These are phyloP conservation scores for Sistotremastrum suecicum DNA, from an alignment of 768 basidiomycete species.

Conservation along the genomic window DNA sequence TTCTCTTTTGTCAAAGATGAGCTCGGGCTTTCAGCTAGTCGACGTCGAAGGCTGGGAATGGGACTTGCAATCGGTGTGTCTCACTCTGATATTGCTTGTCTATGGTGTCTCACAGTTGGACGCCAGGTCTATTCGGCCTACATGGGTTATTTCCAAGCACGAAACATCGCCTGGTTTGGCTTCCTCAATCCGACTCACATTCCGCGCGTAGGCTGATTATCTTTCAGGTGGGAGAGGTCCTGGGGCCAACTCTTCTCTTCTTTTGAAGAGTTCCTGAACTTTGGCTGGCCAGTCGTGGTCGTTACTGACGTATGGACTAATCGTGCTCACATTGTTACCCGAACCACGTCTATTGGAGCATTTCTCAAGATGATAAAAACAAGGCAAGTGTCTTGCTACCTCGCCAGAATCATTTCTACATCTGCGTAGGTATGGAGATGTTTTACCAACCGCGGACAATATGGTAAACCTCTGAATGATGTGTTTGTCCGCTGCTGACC, in stretches of 20 bases:
- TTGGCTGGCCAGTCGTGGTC: conserved; percentile 73
- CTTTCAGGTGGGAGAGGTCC: conserved; percentile 55
- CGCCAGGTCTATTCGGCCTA: conserved; percentile 55
- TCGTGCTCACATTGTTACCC: conserved; percentile 68
- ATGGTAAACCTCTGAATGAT: conserved; percentile 28
- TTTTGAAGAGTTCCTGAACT: conserved; percentile 66
- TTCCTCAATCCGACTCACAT: background rate
- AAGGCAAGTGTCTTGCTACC: conserved; percentile 25
- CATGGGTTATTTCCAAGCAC: conserved; percentile 63
- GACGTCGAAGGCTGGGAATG: conserved; percentile 70
- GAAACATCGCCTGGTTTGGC: conserved; percentile 51
- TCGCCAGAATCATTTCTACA: background rate
- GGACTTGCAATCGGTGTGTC: conserved; percentile 60
- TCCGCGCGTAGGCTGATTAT: conserved; percentile 1
- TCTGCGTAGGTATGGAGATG: conserved; percentile 53
- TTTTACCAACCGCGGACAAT: conserved; percentile 56
- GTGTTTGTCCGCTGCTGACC: too few species aligned
- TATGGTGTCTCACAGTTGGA: background rate
- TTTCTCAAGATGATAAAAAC: conserved; percentile 82
- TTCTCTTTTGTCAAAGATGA: too few species aligned
- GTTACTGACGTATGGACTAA: conserved; percentile 63
- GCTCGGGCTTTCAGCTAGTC: conserved; percentile 53
- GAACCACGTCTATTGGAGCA: conserved; percentile 51
- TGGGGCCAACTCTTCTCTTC: conserved; percentile 72
- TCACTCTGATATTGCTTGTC: background rate